These are phyloP conservation scores for Martiniozyma asiatica DNA, from an alignment of 1,139 yeast genomes.

Conservation along the genomic window DNA sequence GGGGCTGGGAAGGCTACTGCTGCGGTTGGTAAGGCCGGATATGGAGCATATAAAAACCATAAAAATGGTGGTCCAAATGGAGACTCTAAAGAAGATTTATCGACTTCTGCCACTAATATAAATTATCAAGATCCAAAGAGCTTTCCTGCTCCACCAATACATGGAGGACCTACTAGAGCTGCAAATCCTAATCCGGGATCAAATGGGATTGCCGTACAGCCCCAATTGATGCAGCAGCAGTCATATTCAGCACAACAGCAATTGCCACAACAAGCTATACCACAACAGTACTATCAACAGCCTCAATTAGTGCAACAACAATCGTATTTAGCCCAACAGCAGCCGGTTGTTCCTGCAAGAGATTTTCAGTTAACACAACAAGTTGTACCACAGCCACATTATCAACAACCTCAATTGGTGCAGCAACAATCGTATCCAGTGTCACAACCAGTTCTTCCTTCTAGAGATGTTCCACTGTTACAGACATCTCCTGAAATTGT, in stretches of 20 bases:
- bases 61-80: constrained; percentile 20
- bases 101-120: constrained; percentile 9
- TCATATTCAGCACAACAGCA: no score
- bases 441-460: not conserved
- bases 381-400: constrained; percentile 4
- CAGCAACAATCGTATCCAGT: constrained; percentile 1
- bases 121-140: constrained; percentile 20
- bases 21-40: constrained; percentile 33
- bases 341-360: constrained; percentile 1
- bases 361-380: constrained; percentile 2
- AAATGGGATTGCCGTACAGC: no score
- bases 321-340: constrained; percentile 4
- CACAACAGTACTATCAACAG: constrained; percentile 1
- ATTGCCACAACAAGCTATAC: constrained; percentile 7
- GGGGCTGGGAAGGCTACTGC: constrained; percentile 41
- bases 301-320: constrained; percentile 1
- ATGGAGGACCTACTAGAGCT: constrained; percentile 14
- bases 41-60: constrained; percentile 33
- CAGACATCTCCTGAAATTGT: constrained; percentile 4
- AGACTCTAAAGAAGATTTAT: constrained; percentile 15
- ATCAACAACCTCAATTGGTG: constrained; percentile 2
- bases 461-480: not conserved
- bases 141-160: constrained; percentile 31
- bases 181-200: constrained; percentile 3
- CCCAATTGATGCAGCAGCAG: constrained; percentile 1